These are phyloP conservation scores for Boletus fagicola DNA, from an alignment of 768 basidiomycete species.

Conservation along the genomic window DNA sequence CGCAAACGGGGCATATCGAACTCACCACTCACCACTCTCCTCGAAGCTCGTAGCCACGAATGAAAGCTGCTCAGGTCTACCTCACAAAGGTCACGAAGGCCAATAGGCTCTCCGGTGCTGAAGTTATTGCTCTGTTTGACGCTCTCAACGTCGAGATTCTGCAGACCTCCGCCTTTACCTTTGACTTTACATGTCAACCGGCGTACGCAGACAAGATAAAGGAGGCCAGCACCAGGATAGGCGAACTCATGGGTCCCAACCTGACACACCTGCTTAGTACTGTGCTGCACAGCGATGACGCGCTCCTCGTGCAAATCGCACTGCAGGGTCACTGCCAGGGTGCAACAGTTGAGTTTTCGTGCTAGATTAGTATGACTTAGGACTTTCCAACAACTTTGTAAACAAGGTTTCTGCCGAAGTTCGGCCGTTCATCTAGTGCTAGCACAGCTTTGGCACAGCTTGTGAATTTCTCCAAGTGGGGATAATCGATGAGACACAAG, in stretches of 20 bases:
- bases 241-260: slow-evolving; percentile 32
- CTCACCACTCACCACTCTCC: slow-evolving; percentile 32
- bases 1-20: slow-evolving; percentile 26
- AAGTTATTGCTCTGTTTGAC: slow-evolving; percentile 40
- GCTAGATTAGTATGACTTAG: slow-evolving; percentile 36
- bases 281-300: slow-evolving; percentile 29
- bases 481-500: too few species aligned
- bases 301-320: slow-evolving; percentile 42
- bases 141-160: slow-evolving; percentile 48
- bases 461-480: too few species aligned
- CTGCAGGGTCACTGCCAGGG: too few species aligned
- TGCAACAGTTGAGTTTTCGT: slow-evolving; percentile 31
- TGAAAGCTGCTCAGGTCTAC: slow-evolving; percentile 43
- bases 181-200: slow-evolving; percentile 28
- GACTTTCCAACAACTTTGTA: too few species aligned
- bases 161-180: slow-evolving; percentile 43
- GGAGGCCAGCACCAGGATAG: slow-evolving; percentile 28
- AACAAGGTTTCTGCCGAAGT: too few species aligned
- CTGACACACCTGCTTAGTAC: slow-evolving; percentile 26
- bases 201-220: slow-evolving; percentile 24
- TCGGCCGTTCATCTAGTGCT: too few species aligned
- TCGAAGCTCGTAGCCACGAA: slow-evolving; percentile 38
- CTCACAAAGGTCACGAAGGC: slow-evolving; percentile 44
- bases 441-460: too few species aligned
- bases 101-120: slow-evolving; percentile 44